phyloP scores from a whole-genome alignment of 306 rosid genomes.

The Citrullus colocynthis region DNA sequence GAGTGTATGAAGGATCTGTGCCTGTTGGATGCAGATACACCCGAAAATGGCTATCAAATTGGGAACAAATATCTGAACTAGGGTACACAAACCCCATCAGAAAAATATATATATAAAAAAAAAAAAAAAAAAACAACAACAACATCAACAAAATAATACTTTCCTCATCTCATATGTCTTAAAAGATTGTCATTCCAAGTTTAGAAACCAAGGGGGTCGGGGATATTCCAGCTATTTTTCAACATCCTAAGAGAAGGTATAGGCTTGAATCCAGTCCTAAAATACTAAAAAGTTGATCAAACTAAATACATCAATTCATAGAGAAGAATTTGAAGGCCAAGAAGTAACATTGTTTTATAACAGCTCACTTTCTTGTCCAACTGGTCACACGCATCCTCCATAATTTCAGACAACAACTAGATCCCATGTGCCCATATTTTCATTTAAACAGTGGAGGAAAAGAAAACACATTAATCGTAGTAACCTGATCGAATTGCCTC shows the following conservation, averaged over 20 bases:
- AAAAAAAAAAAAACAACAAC: too few species aligned
- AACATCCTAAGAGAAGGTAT: neutral
- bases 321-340: neutral
- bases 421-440: neutral
- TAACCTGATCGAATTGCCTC: slow-evolving; percentile 65
- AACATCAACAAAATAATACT: too few species aligned
- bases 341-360: neutral
- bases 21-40: neutral
- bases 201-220: neutral
- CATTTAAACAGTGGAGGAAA: too few species aligned
- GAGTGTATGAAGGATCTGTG: neutral
- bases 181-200: neutral
- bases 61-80: neutral
- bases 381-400: neutral
- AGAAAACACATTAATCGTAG: neutral
- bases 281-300: neutral
- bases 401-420: neutral
- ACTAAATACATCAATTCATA: neutral
- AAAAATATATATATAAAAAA: neutral
- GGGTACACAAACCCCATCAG: neutral
- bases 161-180: neutral
- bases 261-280: neutral
- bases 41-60: neutral
- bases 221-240: neutral
- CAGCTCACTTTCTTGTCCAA: neutral